phyloP scores from a whole-genome alignment of 345 rosid species.

The Salix suchowensis region DNA sequence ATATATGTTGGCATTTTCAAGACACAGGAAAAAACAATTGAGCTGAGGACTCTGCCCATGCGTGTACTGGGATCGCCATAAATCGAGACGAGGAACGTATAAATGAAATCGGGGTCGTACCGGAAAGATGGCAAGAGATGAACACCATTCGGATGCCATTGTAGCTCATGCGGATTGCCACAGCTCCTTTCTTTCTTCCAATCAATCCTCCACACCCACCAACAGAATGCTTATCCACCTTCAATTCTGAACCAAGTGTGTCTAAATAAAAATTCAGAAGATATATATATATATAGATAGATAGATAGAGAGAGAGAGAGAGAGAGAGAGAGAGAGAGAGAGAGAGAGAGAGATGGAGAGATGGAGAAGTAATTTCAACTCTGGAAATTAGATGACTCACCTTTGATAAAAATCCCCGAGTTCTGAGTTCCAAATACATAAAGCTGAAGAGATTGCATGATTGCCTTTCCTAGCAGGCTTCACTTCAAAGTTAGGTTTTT shows the following conservation, averaged over 20 bases:
- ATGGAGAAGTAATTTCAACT: neutral
- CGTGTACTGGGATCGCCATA: neutral
- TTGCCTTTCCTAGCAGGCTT: constrained; percentile 37
- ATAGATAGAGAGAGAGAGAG: neutral
- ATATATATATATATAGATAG: no score
- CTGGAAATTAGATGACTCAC: constrained; percentile 1
- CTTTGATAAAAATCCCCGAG: constrained; percentile 25
- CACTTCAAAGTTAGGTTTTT: neutral
- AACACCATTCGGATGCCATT: constrained; percentile 44
- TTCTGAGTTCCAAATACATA: constrained; percentile 39
- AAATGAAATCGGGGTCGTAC: neutral
- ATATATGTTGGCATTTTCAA: neutral
- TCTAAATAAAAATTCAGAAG: neutral
- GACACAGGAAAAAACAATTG: neutral
- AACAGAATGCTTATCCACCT: constrained; percentile 41
- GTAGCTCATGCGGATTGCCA: constrained; percentile 39
- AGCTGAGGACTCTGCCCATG: neutral
- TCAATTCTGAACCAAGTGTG: constrained; percentile 27
- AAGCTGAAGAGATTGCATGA: constrained; percentile 51
- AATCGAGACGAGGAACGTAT: neutral
- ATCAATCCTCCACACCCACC: constrained; percentile 47
- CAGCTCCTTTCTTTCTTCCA: constrained; percentile 49
- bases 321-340: no score
- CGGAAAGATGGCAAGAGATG: constrained; percentile 51
- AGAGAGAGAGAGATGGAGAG: neutral